phyloP scores from a whole-genome alignment of 2,329 filamentous ascomycete species.

The Aspergillaceae sp. region DNA sequence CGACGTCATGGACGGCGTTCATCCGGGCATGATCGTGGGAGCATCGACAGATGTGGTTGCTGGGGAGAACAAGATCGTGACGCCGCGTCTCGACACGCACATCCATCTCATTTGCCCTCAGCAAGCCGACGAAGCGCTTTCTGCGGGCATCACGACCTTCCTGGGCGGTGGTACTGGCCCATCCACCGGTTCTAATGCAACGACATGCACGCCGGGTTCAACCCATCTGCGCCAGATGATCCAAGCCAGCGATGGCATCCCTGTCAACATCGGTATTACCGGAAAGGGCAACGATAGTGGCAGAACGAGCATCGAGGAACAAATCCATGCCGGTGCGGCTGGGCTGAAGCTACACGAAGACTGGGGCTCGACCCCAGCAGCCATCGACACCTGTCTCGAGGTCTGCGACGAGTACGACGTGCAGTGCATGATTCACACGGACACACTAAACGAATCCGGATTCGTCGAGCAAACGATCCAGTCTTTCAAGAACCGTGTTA shows the following conservation, averaged over 20 bases:
- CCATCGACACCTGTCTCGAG: constrained; percentile 75
- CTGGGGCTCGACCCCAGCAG: constrained; percentile 85
- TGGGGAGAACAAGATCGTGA: constrained; percentile 82
- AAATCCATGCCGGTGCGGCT: constrained; percentile 73
- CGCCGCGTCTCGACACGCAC: constrained; percentile 81
- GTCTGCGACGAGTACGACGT: constrained; percentile 89
- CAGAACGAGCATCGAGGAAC: constrained; percentile 62
- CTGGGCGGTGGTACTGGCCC: constrained; percentile 86
- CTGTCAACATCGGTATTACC: constrained; percentile 82
- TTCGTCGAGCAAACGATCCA: constrained; percentile 86
- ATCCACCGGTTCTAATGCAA: constrained; percentile 84
- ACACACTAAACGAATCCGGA: constrained; percentile 94
- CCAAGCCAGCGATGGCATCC: constrained; percentile 71
- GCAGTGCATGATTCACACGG: constrained; percentile 89
- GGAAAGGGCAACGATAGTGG: constrained; percentile 86
- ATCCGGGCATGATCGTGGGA: constrained; percentile 69
- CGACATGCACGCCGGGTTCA: constrained; percentile 82
- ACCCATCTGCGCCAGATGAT: constrained; percentile 83
- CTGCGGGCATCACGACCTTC: constrained; percentile 82
- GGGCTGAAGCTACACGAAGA: constrained; percentile 94
- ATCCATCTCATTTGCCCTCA: constrained; percentile 95
- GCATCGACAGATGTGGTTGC: constrained; percentile 87
- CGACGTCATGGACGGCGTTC: constrained; percentile 89
- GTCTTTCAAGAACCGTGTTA: constrained; percentile 77
- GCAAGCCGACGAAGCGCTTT: constrained; percentile 72